Base-by-base conservation (phyloP, 257 asterid genomes). In the Vinca minor region DNA sequence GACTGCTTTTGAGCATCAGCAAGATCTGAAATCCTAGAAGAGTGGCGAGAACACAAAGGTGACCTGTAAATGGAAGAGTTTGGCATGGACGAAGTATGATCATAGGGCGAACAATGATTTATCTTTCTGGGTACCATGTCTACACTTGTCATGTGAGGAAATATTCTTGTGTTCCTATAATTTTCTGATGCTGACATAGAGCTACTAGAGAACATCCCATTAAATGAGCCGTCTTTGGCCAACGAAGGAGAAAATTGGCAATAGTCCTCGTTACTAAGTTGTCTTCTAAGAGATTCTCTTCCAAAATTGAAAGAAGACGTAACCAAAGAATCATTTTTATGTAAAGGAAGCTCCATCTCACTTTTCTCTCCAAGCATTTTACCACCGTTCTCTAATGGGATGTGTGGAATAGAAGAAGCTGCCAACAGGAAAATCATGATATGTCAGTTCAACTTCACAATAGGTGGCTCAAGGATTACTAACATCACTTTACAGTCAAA, bases 11-110 rank as follows among this genome's bases (percentile, higher is more conserved):
- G 79, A 69, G 67, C 32, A 38, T 74, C 79, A 61, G 45, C 68
- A 66, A 81, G 62, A 65, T 47, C 73, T 56, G 56, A 38, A 65
- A 66, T 82, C 83, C 84, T 66, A 58, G 87, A 79, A 64, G 86
- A 71, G 31, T 77, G 72, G 68, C 80, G 74, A 47, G 77, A 75
- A 59, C 86, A 71, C 69, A 74, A 73, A 49, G 83, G 71, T 36
- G 69, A 66, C 58, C 74, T 69, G 59, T 70, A 59, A 60, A 55
- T 65, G 45, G 84, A 67, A 71, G 63, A 52, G 69, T 68, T 53
- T 62, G 71, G 60, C 60, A 73, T 75, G 13, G 69, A 59, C 21
- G 69, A 55, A 73, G 57, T 68, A 44, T 44, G 72, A 41, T 70
- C 81, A 47, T 20, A 69, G 20, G 45, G 67, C 69, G 63, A 60